Conservation (phyloP, 2,329 filamentous ascomycete species). For the Epichloe uncinata region DNA sequence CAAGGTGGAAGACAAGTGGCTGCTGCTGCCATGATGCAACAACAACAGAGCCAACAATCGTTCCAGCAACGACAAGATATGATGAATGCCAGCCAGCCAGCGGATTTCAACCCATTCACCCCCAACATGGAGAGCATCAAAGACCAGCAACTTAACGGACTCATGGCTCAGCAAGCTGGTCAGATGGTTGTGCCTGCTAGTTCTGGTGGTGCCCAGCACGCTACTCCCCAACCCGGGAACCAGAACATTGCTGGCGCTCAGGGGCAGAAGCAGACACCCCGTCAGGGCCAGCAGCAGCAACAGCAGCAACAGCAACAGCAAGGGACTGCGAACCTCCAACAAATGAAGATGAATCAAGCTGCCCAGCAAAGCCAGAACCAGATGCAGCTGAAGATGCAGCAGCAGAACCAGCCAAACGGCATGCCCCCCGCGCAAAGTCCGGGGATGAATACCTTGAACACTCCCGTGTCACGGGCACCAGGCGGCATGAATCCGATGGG, state of each 20-base stretch:
- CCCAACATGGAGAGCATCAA: conserved; percentile 41
- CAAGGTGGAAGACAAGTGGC: conserved; percentile 22
- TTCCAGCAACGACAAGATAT: conserved; percentile 22
- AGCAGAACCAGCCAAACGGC: conserved; percentile 41
- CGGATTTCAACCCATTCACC: conserved; percentile 32
- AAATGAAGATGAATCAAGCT: conserved; percentile 24
- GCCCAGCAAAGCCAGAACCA: conserved; percentile 22
- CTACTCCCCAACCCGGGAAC: conserved; percentile 35
- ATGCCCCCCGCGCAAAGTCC: conserved; percentile 44
- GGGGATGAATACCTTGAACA: conserved; percentile 44
- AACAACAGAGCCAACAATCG: conserved; percentile 27
- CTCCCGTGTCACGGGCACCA: conserved; percentile 32
- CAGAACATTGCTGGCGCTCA: conserved; percentile 28
- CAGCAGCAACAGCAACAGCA: conserved; percentile 17
- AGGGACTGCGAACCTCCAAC: conserved; percentile 10
- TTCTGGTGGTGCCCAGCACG: conserved; percentile 30
- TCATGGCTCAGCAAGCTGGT: conserved; percentile 41
- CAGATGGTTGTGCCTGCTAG: conserved; percentile 46
- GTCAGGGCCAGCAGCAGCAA: conserved; percentile 22
- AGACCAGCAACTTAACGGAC: conserved; percentile 41
- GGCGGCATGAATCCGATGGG: conserved; percentile 30
- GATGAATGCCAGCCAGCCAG: conserved; percentile 18
- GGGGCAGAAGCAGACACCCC: conserved; percentile 30
- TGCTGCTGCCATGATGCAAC: conserved; percentile 24
- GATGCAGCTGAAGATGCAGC: conserved; percentile 29